phyloP scores from a whole-genome alignment of 441 rosid genomes.

The Dalechampia spathulata region DNA sequence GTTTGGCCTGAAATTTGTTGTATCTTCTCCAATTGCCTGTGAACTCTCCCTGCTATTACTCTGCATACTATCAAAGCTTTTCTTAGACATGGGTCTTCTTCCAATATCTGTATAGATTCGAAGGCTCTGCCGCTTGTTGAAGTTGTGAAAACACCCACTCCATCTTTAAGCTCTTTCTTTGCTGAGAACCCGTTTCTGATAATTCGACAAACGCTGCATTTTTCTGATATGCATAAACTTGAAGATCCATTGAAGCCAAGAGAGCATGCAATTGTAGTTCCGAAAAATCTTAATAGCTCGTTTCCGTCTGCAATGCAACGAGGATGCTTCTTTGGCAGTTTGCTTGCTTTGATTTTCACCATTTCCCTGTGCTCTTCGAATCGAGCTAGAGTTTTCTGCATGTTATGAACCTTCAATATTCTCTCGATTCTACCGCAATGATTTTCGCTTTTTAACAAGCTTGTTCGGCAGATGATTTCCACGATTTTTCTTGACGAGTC shows the following conservation, averaged over 20 bases:
- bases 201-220: slow-evolving; percentile 73
- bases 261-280: slow-evolving; percentile 73
- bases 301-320: slow-evolving; percentile 93
- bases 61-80: slow-evolving; percentile 90
- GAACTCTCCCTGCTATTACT: slow-evolving; percentile 96
- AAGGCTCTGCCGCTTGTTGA: slow-evolving; percentile 92
- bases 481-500: slow-evolving; percentile 95
- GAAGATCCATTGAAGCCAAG: slow-evolving; percentile 78
- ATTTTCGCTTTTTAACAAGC: slow-evolving; percentile 82
- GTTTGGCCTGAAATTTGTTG: slow-evolving; percentile 68
- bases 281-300: slow-evolving; percentile 83
- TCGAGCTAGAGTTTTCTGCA: slow-evolving; percentile 84
- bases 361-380: slow-evolving; percentile 87
- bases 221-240: slow-evolving; percentile 66
- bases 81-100: slow-evolving; percentile 42
- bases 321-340: slow-evolving; percentile 88
- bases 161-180: slow-evolving; percentile 70
- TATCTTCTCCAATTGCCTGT: slow-evolving; percentile 78
- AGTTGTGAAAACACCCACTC: slow-evolving; percentile 85
- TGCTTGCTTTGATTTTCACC: slow-evolving; percentile 81
- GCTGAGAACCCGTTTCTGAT: slow-evolving; percentile 70
- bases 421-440: slow-evolving; percentile 82
- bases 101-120: slow-evolving; percentile 42
- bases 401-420: slow-evolving; percentile 85
- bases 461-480: slow-evolving; percentile 85